Percentiles rank a stretch among this genome's conserved stretches.
These are phyloP conservation scores for Psilocybe mexicana DNA, from an alignment of 1,284 basidiomycete species.

Conservation along the genomic window DNA sequence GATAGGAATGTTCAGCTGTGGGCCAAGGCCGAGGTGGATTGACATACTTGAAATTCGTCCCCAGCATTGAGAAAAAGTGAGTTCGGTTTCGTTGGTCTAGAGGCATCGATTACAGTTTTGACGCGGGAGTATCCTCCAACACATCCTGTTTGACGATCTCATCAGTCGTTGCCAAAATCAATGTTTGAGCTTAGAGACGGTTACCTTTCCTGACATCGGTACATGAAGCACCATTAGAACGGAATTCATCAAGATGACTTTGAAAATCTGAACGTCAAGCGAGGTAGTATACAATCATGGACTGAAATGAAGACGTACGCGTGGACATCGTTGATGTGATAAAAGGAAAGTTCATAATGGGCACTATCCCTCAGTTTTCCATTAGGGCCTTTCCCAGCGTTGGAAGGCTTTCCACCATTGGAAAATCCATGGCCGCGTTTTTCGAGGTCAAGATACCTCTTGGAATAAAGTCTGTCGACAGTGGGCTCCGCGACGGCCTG, in stretches of 20 bases:
- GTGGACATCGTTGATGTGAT: slow-evolving; percentile 22
- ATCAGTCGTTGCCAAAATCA: background rate
- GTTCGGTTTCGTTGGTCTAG: slow-evolving; percentile 31
- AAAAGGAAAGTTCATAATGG: slow-evolving; percentile 29
- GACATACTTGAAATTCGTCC: slow-evolving; percentile 40
- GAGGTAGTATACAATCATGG: background rate
- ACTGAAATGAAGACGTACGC: background rate
- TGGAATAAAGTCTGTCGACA: slow-evolving; percentile 20
- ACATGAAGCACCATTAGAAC: slow-evolving; percentile 36
- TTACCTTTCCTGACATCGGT: slow-evolving; percentile 28
- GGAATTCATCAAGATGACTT: slow-evolving; percentile 41
- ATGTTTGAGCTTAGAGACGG: background rate
- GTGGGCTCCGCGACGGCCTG: slow-evolving; percentile 7
- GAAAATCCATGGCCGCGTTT: slow-evolving; percentile 24
- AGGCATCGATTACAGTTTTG: slow-evolving; percentile 34
- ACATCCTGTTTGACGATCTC: slow-evolving; percentile 27
- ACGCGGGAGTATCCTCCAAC: slow-evolving; percentile 44
- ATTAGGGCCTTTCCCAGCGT: slow-evolving; percentile 18
- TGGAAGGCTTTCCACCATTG: slow-evolving; percentile 21
- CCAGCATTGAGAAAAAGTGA: slow-evolving; percentile 43
- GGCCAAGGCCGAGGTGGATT: background rate
- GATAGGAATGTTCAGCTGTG: background rate
- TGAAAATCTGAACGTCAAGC: background rate
- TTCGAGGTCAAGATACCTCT: slow-evolving; percentile 8
- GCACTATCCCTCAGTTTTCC: slow-evolving; percentile 13